Evolutionary conservation across 2,329 filamentous ascomycete species (phyloP).

Genomic region (Scedosporium minutisporum): DNA sequence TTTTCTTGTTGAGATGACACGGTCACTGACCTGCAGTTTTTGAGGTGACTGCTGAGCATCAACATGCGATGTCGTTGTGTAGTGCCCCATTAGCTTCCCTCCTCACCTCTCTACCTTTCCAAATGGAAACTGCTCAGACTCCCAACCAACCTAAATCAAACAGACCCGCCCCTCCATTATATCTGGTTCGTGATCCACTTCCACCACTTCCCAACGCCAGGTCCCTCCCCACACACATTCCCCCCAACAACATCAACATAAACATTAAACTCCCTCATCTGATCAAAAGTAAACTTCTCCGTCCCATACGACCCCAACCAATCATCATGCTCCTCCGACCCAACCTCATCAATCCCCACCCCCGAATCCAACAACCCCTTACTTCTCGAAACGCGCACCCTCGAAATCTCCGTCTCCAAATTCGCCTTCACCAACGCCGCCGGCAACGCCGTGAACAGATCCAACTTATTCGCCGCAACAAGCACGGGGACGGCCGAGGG

Average conservation of each 20-base stretch:
- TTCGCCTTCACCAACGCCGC: conserved; percentile 62
- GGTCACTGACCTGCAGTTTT: no score
- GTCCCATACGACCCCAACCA: conserved; percentile 77
- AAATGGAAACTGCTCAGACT: no score
- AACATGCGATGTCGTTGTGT: no score
- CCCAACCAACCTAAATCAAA: background rate
- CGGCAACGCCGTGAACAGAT: conserved; percentile 87
- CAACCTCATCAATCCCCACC: conserved; percentile 53
- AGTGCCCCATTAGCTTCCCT: no score
- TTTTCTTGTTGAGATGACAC: no score
- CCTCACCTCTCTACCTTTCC: no score
- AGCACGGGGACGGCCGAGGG: conserved; percentile 61
- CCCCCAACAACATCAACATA: conserved; percentile 70
- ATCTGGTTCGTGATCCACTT: conserved; percentile 75
- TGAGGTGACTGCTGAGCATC: no score
- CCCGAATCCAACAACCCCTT: conserved; percentile 78
- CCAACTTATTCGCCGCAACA: conserved; percentile 88
- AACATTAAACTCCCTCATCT: conserved; percentile 77
- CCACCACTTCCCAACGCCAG: conserved; percentile 80
- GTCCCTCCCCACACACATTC: conserved; percentile 54
- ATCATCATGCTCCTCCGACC: conserved; percentile 64
- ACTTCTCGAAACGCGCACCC: conserved; percentile 65
- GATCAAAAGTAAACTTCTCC: conserved; percentile 66
- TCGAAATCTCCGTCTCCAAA: conserved; percentile 72
- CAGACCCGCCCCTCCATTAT: conserved; percentile 24